Percentiles rank a stretch among this genome's conserved stretches.
Evolutionary conservation across 805 yeast species (phyloP).

Genomic region (Wickerhamomyces xylosicus): DNA sequence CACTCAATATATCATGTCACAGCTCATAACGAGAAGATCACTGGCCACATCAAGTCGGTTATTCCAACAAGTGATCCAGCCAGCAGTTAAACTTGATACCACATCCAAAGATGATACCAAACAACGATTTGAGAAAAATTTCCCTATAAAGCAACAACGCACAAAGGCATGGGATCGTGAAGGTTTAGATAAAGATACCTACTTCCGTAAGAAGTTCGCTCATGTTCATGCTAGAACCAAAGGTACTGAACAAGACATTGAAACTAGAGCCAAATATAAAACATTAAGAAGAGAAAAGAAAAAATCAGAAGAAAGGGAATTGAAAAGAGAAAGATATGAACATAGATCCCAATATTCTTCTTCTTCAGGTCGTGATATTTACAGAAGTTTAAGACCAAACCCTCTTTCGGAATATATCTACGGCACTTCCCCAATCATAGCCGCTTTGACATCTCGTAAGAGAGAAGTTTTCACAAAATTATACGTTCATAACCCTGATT

Average conservation of each 20-base stretch:
- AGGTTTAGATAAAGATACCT: constrained; percentile 51
- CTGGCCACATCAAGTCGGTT: background rate
- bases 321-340: constrained; percentile 8
- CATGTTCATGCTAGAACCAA: constrained; percentile 46
- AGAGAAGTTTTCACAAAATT: constrained; percentile 45
- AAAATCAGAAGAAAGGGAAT: constrained; percentile 2
- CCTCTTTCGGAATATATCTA: constrained; percentile 59
- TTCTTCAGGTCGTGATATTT: constrained; percentile 10
- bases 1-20: background rate
- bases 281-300: constrained; percentile 10
- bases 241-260: constrained; percentile 8
- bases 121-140: constrained; percentile 29
- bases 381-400: constrained; percentile 21
- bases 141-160: constrained; percentile 25
- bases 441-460: constrained; percentile 51
- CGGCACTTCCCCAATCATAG: constrained; percentile 66
- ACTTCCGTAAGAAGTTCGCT: constrained; percentile 52
- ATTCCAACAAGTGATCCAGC: constrained; percentile 2
- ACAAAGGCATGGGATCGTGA: constrained; percentile 59
- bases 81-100: constrained; percentile 8
- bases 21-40: background rate
- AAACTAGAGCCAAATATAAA: constrained; percentile 11
- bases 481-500: constrained; percentile 31
- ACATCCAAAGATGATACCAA: constrained; percentile 3
- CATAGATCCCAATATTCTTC: constrained; percentile 10